Base-by-base conservation (phyloP, 345 rosid genomes). In the Euphorbia tirucalli region DNA sequence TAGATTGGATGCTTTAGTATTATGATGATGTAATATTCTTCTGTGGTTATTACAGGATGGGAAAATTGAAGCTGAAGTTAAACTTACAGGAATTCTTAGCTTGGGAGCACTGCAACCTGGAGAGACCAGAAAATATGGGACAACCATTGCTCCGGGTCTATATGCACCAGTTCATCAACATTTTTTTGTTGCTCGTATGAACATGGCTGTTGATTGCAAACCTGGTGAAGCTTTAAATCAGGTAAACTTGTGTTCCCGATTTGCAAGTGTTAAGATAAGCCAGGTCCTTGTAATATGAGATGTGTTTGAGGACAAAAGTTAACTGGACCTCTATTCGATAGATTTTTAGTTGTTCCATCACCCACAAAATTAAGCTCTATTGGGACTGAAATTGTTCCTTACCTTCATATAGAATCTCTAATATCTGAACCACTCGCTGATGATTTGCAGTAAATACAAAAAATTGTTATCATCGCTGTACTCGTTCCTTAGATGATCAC, bases 151-250 rank as follows among this genome's bases (percentile, higher is more conserved):
- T 43, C 98, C 98, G 15, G 92, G 93, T 37, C 71, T 93, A 48
- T 90, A 93, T 82, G 98, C 95, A 63, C 97, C 98, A 24, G 93
- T 93, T 57, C 98, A 93, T 80, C 98, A 93, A 68, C 98, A 93
- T 73, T 90, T 93, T 79, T 93, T 90, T 73, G 90, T 93, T 57
- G 90, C 97, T 67, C 98, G 98, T 55, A 84, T 90, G 97, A 89
- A 93, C 77, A 89, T 90, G 97, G 89, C 93, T 68, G 90, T 93
- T 55, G 97, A 93, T 77, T 89, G 95, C 84, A 89, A 79, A 82
- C 88, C 97, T n/a, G 92, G 92, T 65, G 98, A 93, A 87, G 81
- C 97, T 71, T 83, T 78, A 70, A 93, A 93, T 80, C 95, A 93
- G 95, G 97, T 88, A 81, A 21, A 44, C 15, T 71, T 35, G 73